These are phyloP conservation scores for Flaveria robusta DNA, from an alignment of 129 eudicot genomes.

Conservation along the genomic window DNA sequence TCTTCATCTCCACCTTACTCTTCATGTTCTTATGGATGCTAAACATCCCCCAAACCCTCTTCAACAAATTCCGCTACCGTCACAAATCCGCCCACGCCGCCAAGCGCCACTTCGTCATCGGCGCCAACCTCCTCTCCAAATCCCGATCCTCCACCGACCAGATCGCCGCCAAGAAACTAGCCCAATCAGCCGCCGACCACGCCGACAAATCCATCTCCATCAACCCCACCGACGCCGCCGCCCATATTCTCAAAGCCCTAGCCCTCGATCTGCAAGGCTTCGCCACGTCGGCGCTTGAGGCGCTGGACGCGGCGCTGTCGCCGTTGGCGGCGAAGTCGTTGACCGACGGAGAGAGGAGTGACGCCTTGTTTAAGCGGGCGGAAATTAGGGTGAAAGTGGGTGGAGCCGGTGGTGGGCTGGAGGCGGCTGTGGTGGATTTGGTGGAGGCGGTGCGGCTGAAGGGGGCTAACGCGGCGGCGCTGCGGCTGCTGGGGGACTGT, in stretches of 20 bases:
- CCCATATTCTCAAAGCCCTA: conserved; percentile 63
- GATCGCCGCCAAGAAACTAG: conserved; percentile 33
- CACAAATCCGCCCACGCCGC: conserved; percentile 47
- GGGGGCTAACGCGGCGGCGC: conserved; percentile 47
- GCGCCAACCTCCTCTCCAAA: conserved; percentile 62
- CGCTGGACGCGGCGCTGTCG: conserved; percentile 62
- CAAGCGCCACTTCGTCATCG: conserved; percentile 80
- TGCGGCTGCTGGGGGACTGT: conserved; percentile 66
- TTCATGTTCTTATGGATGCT: conserved; percentile 57
- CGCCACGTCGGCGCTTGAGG: conserved; percentile 59
- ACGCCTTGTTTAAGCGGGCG: conserved; percentile 67
- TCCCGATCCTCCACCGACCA: conserved; percentile 48
- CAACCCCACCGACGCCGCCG: conserved; percentile 71
- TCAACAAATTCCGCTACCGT: conserved; percentile 43
- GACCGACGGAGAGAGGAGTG: conserved; percentile 55
- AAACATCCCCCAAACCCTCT: conserved; percentile 53
- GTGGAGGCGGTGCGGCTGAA: conserved; percentile 61
- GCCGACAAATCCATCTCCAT: conserved; percentile 58
- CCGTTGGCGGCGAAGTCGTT: conserved; percentile 58
- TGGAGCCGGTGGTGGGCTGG: conserved; percentile 33
- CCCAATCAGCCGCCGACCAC: conserved; percentile 57
- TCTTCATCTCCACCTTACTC: conserved; percentile 28
- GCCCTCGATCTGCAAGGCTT: conserved; percentile 69
- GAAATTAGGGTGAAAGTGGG: conserved; percentile 50
- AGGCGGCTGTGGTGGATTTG: conserved; percentile 54